Percentiles rank a stretch among this genome's conserved stretches.
These are phyloP conservation scores for Yamadazyma diddensiae DNA, from an alignment of 1,139 yeast species.

Conservation along the genomic window DNA sequence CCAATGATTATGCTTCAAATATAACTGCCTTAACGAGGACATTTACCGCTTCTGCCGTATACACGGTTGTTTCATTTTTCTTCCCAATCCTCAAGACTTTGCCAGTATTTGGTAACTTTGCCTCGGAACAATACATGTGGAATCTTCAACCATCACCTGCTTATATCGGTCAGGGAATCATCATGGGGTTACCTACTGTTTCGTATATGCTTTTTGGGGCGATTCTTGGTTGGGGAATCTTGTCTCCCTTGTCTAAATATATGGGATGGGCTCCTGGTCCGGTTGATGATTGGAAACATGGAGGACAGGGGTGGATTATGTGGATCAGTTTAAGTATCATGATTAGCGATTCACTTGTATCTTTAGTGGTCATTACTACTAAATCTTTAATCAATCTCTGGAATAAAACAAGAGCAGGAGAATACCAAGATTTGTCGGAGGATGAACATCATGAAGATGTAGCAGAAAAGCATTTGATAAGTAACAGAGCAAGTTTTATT, in stretches of 20 bases:
- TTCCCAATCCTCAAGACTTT: constrained; percentile 64
- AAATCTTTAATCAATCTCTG: constrained; percentile 30
- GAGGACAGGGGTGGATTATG: constrained; percentile 96
- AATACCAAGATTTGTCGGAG: constrained; percentile 8
- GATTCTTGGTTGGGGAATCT: constrained; percentile 83
- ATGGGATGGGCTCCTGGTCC: constrained; percentile 88
- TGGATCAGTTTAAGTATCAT: constrained; percentile 93
- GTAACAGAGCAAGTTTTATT: constrained; percentile 44
- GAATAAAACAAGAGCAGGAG: not conserved
- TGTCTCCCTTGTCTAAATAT: constrained; percentile 74
- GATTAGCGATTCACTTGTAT: constrained; percentile 88
- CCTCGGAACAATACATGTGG: constrained; percentile 77
- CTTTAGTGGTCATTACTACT: constrained; percentile 63
- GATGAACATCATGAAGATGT: constrained; percentile 1
- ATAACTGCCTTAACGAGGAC: constrained; percentile 56
- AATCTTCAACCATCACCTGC: constrained; percentile 96
- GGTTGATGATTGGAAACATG: constrained; percentile 87
- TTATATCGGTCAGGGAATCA: constrained; percentile 94
- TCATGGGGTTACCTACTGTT: constrained; percentile 94
- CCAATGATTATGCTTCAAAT: constrained; percentile 47
- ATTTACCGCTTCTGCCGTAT: constrained; percentile 65
- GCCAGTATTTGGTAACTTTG: constrained; percentile 69
- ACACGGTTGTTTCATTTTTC: constrained; percentile 71
- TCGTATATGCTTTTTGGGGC: constrained; percentile 90
- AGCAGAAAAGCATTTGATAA: constrained; percentile 44